Evolutionary conservation across 75 land plant species (phyloP).

Genomic region (Cryptomeria japonica): DNA sequence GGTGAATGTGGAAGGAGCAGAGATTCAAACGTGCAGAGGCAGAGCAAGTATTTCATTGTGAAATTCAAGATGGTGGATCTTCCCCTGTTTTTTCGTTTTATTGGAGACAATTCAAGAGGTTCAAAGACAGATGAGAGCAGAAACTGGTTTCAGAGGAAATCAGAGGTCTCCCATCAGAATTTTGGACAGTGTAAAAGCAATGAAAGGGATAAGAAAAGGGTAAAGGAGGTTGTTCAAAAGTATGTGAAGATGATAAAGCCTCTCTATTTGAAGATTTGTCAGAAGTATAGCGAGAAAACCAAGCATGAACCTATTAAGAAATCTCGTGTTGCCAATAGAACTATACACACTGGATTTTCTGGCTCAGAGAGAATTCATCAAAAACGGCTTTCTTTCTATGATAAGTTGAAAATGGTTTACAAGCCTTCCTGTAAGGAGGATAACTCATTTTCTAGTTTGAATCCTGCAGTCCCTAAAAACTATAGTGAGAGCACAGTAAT

Average conservation of each 20-base stretch:
- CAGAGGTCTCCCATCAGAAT: background rate
- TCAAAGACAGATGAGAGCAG: background rate
- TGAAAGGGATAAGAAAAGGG: conserved; percentile 23
- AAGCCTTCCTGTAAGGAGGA: background rate
- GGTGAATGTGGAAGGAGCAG: background rate
- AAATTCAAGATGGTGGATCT: conserved; percentile 61
- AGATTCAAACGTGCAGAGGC: background rate
- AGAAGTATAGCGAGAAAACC: conserved; percentile 34
- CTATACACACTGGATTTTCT: background rate
- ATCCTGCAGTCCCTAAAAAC: background rate
- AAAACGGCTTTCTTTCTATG: conserved; percentile 2
- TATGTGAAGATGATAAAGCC: conserved; percentile 70
- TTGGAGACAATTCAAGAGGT: conserved; percentile 24
- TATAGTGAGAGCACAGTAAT: conserved; percentile 13
- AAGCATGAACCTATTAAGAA: conserved; percentile 23
- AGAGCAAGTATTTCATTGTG: conserved; percentile 36
- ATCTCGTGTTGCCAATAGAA: background rate
- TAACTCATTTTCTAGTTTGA: background rate
- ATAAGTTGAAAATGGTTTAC: conserved; percentile 6
- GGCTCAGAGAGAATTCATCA: background rate
- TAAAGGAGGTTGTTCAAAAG: conserved; percentile 46
- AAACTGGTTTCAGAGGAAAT: background rate
- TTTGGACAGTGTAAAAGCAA: background rate
- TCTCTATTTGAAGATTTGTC: conserved; percentile 50
- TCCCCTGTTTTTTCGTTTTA: conserved; percentile 48